A percentile compares a stretch with the other conserved stretches of the same genome.
phyloP scores from a whole-genome alignment of 306 rosid species.

The Cajanus cajan region DNA sequence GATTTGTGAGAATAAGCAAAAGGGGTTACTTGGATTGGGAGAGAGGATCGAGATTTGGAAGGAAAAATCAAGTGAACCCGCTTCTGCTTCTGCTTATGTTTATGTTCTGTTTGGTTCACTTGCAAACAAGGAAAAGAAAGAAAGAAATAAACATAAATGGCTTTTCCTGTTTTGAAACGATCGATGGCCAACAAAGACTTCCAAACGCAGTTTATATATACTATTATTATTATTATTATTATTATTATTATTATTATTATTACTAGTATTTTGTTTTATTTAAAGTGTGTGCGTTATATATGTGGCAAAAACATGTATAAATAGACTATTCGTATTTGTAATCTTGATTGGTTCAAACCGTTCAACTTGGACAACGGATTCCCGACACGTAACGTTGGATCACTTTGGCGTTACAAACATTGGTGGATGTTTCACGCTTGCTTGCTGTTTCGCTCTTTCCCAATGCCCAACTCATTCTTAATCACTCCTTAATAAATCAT shows the following conservation, averaged over 20 bases:
- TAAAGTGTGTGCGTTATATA: not conserved
- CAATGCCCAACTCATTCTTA: no score
- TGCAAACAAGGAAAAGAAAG: not conserved
- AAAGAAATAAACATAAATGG: no score
- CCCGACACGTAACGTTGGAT: conserved; percentile 8
- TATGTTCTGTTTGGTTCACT: not conserved
- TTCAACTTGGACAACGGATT: not conserved
- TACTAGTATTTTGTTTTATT: not conserved
- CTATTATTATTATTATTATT: no score
- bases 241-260: no score
- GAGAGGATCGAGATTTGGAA: not conserved
- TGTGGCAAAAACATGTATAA: not conserved
- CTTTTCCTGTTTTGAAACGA: not conserved
- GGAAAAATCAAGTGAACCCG: not conserved
- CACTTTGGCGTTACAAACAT: not conserved
- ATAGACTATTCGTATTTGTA: not conserved
- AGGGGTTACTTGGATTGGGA: not conserved
- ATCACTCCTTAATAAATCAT: no score
- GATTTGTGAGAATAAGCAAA: not conserved
- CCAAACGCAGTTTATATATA: not conserved
- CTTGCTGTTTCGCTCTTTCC: no score
- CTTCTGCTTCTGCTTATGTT: not conserved
- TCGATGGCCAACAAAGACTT: not conserved
- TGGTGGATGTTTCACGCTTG: no score
- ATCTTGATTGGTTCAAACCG: conserved; percentile 9